Conservation (phyloP, 2,329 filamentous ascomycete genomes). For the Colletotrichum scovillei region DNA sequence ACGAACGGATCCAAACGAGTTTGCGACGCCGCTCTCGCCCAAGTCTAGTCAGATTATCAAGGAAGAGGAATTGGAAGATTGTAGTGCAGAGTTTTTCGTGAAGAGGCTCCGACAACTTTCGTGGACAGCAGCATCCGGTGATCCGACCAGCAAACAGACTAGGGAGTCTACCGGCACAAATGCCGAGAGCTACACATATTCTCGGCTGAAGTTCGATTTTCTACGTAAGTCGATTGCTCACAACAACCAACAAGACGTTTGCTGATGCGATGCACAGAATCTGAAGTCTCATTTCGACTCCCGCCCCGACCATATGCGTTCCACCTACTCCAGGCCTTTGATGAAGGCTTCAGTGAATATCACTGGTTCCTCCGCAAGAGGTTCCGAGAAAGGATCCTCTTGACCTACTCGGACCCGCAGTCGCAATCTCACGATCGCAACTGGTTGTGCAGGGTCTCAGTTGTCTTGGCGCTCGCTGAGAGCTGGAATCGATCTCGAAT, state of each 20-base stretch:
- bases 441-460: conserved; percentile 36
- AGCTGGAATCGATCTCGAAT: conserved; percentile 30
- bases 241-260: background rate
- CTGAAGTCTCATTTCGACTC: conserved; percentile 34
- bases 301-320: conserved; percentile 35
- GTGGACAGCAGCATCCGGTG: background rate
- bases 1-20: background rate
- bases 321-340: conserved; percentile 34
- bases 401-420: conserved; percentile 34
- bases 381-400: conserved; percentile 28
- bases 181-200: conserved; percentile 34
- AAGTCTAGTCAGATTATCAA: background rate
- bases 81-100: conserved; percentile 35
- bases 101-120: conserved; percentile 32
- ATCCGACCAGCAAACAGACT: background rate
- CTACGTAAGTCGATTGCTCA: conserved; percentile 15
- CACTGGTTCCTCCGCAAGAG: conserved; percentile 36
- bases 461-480: conserved; percentile 37
- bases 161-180: background rate
- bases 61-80: conserved; percentile 28
- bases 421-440: conserved; percentile 37
- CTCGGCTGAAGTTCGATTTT: conserved; percentile 36
- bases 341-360: conserved; percentile 38
- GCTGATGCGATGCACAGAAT: conserved; percentile 7
- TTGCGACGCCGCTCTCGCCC: background rate